Evolutionary conservation across 139 green algal species (phyloP), one percentile per base, ranked within the genome.

Genomic region (Ettlia oleoabundans): DNA sequence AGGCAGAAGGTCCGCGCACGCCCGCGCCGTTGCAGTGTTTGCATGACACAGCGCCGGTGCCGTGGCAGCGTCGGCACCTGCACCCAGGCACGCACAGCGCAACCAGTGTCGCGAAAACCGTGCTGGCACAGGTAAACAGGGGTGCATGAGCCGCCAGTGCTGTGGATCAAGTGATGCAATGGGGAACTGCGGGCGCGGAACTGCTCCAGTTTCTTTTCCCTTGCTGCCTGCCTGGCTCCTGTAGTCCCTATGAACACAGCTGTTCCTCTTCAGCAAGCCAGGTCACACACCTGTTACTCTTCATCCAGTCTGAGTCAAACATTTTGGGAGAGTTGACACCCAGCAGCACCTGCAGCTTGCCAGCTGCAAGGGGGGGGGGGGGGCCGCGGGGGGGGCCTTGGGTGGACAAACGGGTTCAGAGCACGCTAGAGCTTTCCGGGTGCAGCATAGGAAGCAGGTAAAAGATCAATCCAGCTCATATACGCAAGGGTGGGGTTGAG

Each of bases 31-130:
- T 21, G 38, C 78, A 84, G n/a, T 78, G 30, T n/a, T 72, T 55
- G 43, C 78, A 84, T 3, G 58, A 32, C 53, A 74, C 33, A 15
- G 41, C 40, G 30, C 80, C 80, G n/a, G 63, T 66, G 41, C 80
- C 80, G 30, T 33, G 58, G 75, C 75, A 81, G 30, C 75, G 75
- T 43, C 38, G 35, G 68, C 78, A 83, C 78, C 78, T 83, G 78
- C 77, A 65, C 30, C 24, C 9, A 32, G 24, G 32, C 42, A 32
- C n/a, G 8, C 13, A 72, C 32, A 72, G 8, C 35, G 71, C 52
- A 79, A 28, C 64, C 13, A 64, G 40, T 33, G n/a, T n/a, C n/a
- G n/a, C n/a, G n/a, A n/a, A n/a, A n/a, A n/a, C n/a, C n/a, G n/a
- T n/a, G n/a, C n/a, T n/a, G n/a, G n/a, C n/a, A n/a, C n/a, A 79